phyloP scores from a whole-genome alignment of 768 basidiomycete genomes.

The Suillus cothurnatus region DNA sequence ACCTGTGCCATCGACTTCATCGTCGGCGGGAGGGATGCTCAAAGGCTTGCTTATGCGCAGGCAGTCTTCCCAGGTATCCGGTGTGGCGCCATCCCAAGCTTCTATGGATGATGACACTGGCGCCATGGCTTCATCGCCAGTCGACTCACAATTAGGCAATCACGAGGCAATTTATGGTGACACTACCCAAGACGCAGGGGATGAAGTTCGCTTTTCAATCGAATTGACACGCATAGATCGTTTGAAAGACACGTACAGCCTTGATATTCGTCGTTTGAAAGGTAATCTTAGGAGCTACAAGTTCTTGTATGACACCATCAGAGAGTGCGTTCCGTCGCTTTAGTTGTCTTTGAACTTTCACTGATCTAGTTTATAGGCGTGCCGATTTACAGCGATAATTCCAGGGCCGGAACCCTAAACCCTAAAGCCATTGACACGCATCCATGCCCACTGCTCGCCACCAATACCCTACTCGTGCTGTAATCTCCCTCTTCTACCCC shows the following conservation, averaged over 20 bases:
- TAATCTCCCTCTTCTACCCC: slow-evolving; percentile 19
- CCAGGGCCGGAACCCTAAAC: slow-evolving; percentile 31
- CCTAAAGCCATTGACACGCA: slow-evolving; percentile 14
- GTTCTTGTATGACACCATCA: slow-evolving; percentile 84
- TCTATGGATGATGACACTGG: slow-evolving; percentile 50
- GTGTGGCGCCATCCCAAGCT: slow-evolving; percentile 40
- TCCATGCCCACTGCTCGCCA: slow-evolving; percentile 10
- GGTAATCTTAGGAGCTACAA: slow-evolving; percentile 93
- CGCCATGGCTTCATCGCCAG: slow-evolving; percentile 23
- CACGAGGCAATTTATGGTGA: slow-evolving; percentile 79
- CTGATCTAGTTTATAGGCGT: slow-evolving; percentile 27
- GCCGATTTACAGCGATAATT: slow-evolving; percentile 40
- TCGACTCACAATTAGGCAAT: slow-evolving; percentile 39
- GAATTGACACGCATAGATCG: slow-evolving; percentile 91
- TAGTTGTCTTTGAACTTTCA: slow-evolving; percentile 10
- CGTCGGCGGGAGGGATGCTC: slow-evolving; percentile 77
- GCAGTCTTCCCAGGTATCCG: slow-evolving; percentile 79
- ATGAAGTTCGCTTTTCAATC: slow-evolving; percentile 95
- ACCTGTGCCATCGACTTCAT: slow-evolving; percentile 76
- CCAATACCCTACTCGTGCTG: slow-evolving; percentile 33
- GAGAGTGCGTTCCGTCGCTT: slow-evolving; percentile 62
- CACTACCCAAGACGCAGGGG: slow-evolving; percentile 77
- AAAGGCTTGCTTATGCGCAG: slow-evolving; percentile 88
- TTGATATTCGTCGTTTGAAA: slow-evolving; percentile 91
- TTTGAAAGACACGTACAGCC: slow-evolving; percentile 85